phyloP scores from a whole-genome alignment of 1,284 basidiomycete genomes.

The Marasmius sp. region DNA sequence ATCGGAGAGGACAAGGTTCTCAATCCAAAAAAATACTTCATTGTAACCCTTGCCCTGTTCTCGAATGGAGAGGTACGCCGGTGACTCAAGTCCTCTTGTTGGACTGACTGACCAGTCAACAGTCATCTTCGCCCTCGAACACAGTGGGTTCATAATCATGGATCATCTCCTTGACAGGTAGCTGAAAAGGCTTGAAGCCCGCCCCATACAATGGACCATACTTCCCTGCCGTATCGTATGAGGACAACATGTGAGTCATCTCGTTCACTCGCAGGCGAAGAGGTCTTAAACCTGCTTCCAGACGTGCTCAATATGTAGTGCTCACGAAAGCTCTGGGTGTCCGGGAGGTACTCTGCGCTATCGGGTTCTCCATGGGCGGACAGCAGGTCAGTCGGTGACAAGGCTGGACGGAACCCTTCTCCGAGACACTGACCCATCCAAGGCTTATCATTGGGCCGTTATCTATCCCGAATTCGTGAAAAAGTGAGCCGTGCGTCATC shows the following conservation, averaged over 20 bases:
- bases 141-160: not conserved
- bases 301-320: constrained; percentile 56
- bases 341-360: constrained; percentile 46
- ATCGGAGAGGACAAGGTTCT: constrained; percentile 32
- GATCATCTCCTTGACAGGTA: not conserved
- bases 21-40: constrained; percentile 48
- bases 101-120: not conserved
- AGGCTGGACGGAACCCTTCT: constrained; percentile 11
- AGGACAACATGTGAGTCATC: constrained; percentile 54
- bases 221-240: constrained; percentile 40
- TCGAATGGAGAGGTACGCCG: constrained; percentile 52
- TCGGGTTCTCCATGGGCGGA: constrained; percentile 66
- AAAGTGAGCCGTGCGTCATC: constrained; percentile 28
- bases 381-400: constrained; percentile 45
- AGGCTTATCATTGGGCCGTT: constrained; percentile 64
- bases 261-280: not conserved
- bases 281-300: constrained; percentile 19
- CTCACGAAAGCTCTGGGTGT: constrained; percentile 50
- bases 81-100: not conserved
- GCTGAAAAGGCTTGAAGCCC: constrained; percentile 26
- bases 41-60: constrained; percentile 58
- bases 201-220: constrained; percentile 46
- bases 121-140: not conserved
- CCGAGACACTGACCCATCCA: constrained; percentile 1
- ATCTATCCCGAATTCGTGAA: constrained; percentile 60